A percentile compares a stretch with the other conserved stretches of the same genome.
Evolutionary conservation across 805 yeast genomes (phyloP).

Genomic region (Ogataea populi-albae): DNA sequence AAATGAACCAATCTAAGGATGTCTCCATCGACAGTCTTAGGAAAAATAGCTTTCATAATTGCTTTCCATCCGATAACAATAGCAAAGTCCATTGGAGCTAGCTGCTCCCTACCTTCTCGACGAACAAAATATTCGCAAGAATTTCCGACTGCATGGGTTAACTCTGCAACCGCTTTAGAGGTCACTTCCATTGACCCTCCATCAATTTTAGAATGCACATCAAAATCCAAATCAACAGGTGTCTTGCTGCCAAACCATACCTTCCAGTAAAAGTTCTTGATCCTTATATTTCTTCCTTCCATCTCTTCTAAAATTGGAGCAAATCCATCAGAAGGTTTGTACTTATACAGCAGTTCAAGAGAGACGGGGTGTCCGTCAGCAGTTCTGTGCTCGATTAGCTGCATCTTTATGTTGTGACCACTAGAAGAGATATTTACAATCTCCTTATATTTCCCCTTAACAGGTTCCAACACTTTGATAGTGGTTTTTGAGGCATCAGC

Average conservation of each 20-base stretch:
- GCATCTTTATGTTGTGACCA: conserved; percentile 58
- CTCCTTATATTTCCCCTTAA: conserved; percentile 66
- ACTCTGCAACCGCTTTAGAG: conserved; percentile 78
- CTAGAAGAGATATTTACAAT: conserved; percentile 61
- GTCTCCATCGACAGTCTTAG: conserved; percentile 94
- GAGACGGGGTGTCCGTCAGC: conserved; percentile 71
- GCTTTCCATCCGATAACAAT: conserved; percentile 98
- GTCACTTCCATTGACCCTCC: conserved; percentile 70
- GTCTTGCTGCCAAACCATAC: conserved; percentile 78
- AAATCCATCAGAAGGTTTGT: conserved; percentile 84
- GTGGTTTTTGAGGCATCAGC: conserved; percentile 52
- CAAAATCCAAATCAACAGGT: conserved; percentile 66
- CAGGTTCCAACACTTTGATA: conserved; percentile 63
- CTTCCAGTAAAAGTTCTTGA: conserved; percentile 96
- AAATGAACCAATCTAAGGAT: conserved; percentile 89
- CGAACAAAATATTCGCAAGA: conserved; percentile 93
- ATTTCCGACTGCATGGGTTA: conserved; percentile 96
- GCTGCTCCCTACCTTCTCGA: conserved; percentile 76
- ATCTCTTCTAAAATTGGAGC: conserved; percentile 91
- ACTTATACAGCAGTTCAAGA: conserved; percentile 73
- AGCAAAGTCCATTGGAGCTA: conserved; percentile 99
- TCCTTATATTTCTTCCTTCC: conserved; percentile 87
- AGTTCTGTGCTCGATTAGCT: conserved; percentile 85
- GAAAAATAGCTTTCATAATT: conserved; percentile 97
- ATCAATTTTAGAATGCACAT: conserved; percentile 65